Conservation (phyloP, 2,329 filamentous ascomycete genomes). For the Botrytis hyacinthi region DNA sequence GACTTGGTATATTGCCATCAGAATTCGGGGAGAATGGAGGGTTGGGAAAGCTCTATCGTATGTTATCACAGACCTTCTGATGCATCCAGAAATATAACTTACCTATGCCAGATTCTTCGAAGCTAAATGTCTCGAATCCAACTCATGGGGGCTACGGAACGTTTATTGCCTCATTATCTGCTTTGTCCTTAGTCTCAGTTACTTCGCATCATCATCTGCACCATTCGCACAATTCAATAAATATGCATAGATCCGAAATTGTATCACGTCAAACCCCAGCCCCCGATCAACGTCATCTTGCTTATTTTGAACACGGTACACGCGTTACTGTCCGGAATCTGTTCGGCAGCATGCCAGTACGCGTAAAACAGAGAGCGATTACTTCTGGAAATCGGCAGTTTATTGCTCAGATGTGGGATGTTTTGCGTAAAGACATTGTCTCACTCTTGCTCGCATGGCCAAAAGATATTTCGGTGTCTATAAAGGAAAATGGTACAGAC, state of each 20-base stretch:
- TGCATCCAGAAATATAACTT: conserved; percentile 24
- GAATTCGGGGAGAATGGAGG: conserved; percentile 74
- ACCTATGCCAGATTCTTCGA: conserved; percentile 69
- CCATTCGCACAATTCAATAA: conserved; percentile 61
- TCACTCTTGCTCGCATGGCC: conserved; percentile 71
- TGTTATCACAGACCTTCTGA: conserved; percentile 36
- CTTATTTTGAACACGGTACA: conserved; percentile 65
- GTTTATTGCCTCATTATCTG: conserved; percentile 75
- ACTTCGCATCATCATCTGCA: conserved; percentile 66
- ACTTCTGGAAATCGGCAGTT: conserved; percentile 50
- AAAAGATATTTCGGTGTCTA: conserved; percentile 51
- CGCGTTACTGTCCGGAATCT: conserved; percentile 73
- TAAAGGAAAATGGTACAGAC: conserved; percentile 49
- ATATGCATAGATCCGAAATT: conserved; percentile 66
- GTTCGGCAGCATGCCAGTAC: conserved; percentile 87
- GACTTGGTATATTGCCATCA: conserved; percentile 66
- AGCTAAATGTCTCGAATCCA: conserved; percentile 48
- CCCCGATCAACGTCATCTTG: conserved; percentile 54
- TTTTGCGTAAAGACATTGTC: conserved; percentile 46
- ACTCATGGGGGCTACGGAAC: conserved; percentile 67
- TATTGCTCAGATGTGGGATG: conserved; percentile 58
- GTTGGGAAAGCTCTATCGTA: conserved; percentile 71
- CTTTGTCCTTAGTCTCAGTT: conserved; percentile 73
- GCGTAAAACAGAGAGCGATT: conserved; percentile 73
- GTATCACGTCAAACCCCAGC: conserved; percentile 64